Evolutionary conservation across 495 filamentous ascomycete genomes (phyloP).

Genomic region (Chaetomium tenue): DNA sequence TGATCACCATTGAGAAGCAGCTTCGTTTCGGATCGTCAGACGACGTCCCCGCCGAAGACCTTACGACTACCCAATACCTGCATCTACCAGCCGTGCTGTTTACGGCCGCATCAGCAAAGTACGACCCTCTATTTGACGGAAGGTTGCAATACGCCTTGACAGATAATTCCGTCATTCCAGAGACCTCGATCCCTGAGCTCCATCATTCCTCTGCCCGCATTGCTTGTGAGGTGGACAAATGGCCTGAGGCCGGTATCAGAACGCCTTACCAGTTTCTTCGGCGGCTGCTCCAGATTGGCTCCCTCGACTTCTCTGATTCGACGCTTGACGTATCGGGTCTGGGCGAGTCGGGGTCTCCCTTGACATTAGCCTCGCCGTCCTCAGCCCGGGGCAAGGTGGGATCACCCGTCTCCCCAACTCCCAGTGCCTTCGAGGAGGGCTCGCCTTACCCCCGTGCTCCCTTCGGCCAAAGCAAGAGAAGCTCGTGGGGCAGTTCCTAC

Average conservation of each 20-base stretch:
- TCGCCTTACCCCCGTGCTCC: background rate
- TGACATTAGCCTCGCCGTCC: constrained; percentile 6
- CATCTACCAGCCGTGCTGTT: constrained; percentile 33
- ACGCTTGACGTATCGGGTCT: background rate
- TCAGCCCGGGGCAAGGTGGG: background rate
- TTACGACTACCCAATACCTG: constrained; percentile 32
- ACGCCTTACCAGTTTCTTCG: constrained; percentile 35
- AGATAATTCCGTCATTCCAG: constrained; percentile 33
- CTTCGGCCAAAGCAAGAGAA: constrained; percentile 16
- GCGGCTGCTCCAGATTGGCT: constrained; percentile 34
- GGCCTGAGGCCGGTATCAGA: constrained; percentile 32
- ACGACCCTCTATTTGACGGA: constrained; percentile 34
- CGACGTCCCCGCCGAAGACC: constrained; percentile 31
- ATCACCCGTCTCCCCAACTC: background rate
- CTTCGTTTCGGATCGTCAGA: constrained; percentile 29
- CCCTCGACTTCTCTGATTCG: constrained; percentile 31
- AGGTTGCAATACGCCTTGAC: constrained; percentile 33
- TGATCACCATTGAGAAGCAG: constrained; percentile 35
- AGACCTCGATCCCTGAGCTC: constrained; percentile 31
- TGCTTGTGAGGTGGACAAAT: constrained; percentile 33
- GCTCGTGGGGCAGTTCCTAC: constrained; percentile 27
- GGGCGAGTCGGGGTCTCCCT: background rate
- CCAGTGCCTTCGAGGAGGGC: background rate
- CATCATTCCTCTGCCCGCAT: constrained; percentile 32
- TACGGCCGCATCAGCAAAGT: constrained; percentile 35